A percentile compares a stretch with the other conserved stretches of the same genome.
Conservation (phyloP, 192 early-diverging fungal species). For the Coemansia sp. region DNA sequence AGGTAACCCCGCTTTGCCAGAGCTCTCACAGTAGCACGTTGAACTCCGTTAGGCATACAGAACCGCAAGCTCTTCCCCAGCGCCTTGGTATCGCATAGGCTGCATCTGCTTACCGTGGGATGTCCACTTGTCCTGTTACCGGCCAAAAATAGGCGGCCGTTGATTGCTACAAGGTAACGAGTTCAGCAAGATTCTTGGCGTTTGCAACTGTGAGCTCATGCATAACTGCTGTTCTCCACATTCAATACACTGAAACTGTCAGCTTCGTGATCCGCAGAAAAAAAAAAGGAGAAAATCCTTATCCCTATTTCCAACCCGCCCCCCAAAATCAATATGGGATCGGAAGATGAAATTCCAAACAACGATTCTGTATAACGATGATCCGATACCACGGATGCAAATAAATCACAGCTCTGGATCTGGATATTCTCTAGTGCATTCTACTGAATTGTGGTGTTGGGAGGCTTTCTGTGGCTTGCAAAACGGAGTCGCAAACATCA, state of each 20-base stretch:
- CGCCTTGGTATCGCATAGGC: background rate
- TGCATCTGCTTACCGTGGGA: background rate
- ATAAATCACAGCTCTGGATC: background rate
- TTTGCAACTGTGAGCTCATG: too few species aligned
- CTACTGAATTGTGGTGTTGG: background rate
- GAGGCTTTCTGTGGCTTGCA: too few species aligned
- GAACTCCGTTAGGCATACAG: too few species aligned
- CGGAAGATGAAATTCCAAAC: background rate
- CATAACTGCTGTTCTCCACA: too few species aligned
- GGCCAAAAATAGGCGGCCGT: too few species aligned
- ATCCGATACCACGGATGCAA: conserved; percentile 14
- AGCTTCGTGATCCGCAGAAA: background rate
- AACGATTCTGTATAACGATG: background rate
- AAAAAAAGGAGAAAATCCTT: background rate
- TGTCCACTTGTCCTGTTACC: too few species aligned
- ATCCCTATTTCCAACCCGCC: background rate
- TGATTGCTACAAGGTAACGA: too few species aligned
- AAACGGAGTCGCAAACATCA: too few species aligned
- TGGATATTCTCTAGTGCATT: background rate
- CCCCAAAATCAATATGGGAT: background rate
- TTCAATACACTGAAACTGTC: too few species aligned
- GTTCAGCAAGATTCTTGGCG: too few species aligned
- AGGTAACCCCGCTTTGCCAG: too few species aligned
- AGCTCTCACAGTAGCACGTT: too few species aligned
- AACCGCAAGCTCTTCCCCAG: background rate